Base-by-base conservation (phyloP, 331 rosid species). In the Arachis monticola region DNA sequence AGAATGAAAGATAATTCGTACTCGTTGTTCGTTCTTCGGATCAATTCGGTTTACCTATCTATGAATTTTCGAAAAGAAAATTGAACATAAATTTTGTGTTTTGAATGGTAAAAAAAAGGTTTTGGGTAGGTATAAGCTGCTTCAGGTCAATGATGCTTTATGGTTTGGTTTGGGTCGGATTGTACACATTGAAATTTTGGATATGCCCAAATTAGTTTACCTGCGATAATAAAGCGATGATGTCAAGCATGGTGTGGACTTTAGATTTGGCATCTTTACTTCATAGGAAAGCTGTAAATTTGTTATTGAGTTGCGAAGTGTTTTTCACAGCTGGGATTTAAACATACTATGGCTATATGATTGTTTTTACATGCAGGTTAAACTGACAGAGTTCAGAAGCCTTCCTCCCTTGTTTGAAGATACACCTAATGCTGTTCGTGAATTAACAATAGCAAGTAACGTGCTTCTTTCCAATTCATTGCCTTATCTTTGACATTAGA, bases 321-420 rank as follows among this genome's bases (percentile, higher is more conserved):
- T 57, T 8, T 41, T 45, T 5, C 41, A 38, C 41, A 38, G 41
- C 41, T 38, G 41, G 5, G 41, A 38, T 38, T 38, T 38, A 38
- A 38, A 44, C 27, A 31, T 5, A 38, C 0, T 51, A 6, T 38
- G 56, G 63, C 3, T 32, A 10, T 35, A 38, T 59, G 17, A 69
- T 17, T 67, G 27, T 70, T 60, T 60, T 55, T 60, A 5, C 56
- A 65, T 82, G 69, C 81, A 95, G 99, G 97, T 95, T 44, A 41
- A 78, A 55, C 82, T 92, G 48, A 95, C 93, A 70, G 88, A 77
- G 79, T 92, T 92, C 80, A 84, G 85, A 84, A 95, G 99, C 87
- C 92, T 95, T 60, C 99, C 97, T 2, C 99, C 99, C 0, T 89
- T 92, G 89, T 95, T 92, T 41, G 91, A 85, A 70, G 86, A 86